Conservation (phyloP, 2,329 filamentous ascomycete genomes). For the Dactylonectria estremocensis region DNA sequence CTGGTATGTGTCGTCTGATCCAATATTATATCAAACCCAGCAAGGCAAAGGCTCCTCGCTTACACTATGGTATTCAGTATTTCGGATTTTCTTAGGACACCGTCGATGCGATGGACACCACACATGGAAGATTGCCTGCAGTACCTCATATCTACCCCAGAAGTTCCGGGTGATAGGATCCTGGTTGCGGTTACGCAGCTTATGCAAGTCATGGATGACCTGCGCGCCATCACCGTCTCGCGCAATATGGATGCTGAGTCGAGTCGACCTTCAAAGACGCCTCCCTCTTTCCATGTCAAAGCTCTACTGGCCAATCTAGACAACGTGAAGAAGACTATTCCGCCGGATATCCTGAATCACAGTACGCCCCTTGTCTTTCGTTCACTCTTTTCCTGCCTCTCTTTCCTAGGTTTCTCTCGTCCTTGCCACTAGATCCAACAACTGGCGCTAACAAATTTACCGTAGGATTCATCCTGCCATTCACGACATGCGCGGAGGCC, state of each 20-base stretch:
- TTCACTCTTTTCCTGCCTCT: neutral
- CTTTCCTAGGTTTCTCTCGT: too few species aligned
- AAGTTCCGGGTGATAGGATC: slow-evolving; percentile 62
- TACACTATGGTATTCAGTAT: slow-evolving; percentile 23
- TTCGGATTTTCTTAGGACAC: slow-evolving; percentile 51
- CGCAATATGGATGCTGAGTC: slow-evolving; percentile 27
- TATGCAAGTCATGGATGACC: slow-evolving; percentile 41
- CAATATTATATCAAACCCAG: neutral
- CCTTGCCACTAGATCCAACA: too few species aligned
- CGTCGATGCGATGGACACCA: slow-evolving; percentile 67
- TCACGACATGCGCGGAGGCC: too few species aligned
- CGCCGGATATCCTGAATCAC: slow-evolving; percentile 44
- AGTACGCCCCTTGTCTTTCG: slow-evolving; percentile 45
- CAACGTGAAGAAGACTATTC: slow-evolving; percentile 29
- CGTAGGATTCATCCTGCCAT: too few species aligned
- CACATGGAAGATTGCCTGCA: slow-evolving; percentile 69
- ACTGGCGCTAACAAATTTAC: too few species aligned
- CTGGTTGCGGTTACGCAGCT: slow-evolving; percentile 60
- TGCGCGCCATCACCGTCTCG: slow-evolving; percentile 40
- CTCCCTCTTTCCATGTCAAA: slow-evolving; percentile 49
- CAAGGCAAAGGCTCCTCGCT: neutral
- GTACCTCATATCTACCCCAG: slow-evolving; percentile 57
- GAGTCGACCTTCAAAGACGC: slow-evolving; percentile 21
- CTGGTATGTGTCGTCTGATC: slow-evolving; percentile 34
- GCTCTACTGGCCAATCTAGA: slow-evolving; percentile 9